Evolutionary conservation across 2,329 filamentous ascomycete species (phyloP).

Genomic region (Pezicula rhizophila): DNA sequence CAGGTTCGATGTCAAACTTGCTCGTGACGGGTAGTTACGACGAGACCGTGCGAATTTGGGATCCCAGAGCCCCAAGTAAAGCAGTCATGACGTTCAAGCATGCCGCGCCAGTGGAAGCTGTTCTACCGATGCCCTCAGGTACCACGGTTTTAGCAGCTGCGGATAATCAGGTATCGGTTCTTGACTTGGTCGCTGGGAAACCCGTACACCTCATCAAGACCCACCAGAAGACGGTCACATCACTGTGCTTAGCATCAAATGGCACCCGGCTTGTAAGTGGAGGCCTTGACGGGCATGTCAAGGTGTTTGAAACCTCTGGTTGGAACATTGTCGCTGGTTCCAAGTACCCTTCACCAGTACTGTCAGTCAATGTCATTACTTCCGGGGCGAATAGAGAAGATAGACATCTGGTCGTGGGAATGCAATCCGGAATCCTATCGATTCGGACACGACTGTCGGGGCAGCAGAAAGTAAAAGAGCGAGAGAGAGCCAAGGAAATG

Average conservation of each 20-base stretch:
- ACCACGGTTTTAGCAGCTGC: slow-evolving; percentile 81
- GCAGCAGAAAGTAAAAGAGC: slow-evolving; percentile 68
- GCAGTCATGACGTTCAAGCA: slow-evolving; percentile 93
- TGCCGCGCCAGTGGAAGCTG: slow-evolving; percentile 77
- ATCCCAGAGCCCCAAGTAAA: slow-evolving; percentile 66
- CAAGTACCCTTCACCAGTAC: slow-evolving; percentile 88
- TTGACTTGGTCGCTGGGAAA: slow-evolving; percentile 87
- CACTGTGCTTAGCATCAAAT: slow-evolving; percentile 73
- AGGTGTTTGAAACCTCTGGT: slow-evolving; percentile 86
- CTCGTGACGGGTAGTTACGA: slow-evolving; percentile 92
- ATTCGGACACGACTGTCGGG: slow-evolving; percentile 84
- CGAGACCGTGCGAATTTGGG: slow-evolving; percentile 88
- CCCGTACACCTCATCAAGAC: slow-evolving; percentile 83
- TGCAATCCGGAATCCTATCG: slow-evolving; percentile 88
- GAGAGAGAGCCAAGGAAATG: slow-evolving; percentile 80
- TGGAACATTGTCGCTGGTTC: slow-evolving; percentile 96
- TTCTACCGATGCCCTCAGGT: slow-evolving; percentile 81
- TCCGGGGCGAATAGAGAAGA: slow-evolving; percentile 67
- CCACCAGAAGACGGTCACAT: slow-evolving; percentile 96
- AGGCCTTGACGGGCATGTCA: slow-evolving; percentile 90
- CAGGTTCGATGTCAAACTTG: slow-evolving; percentile 61
- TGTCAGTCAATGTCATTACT: slow-evolving; percentile 73
- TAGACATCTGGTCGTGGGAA: slow-evolving; percentile 89
- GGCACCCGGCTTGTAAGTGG: slow-evolving; percentile 79
- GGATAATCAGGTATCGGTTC: slow-evolving; percentile 80